Base-by-base conservation (phyloP, 1,284 basidiomycete species). In the Lentinula novae-zelandiae region DNA sequence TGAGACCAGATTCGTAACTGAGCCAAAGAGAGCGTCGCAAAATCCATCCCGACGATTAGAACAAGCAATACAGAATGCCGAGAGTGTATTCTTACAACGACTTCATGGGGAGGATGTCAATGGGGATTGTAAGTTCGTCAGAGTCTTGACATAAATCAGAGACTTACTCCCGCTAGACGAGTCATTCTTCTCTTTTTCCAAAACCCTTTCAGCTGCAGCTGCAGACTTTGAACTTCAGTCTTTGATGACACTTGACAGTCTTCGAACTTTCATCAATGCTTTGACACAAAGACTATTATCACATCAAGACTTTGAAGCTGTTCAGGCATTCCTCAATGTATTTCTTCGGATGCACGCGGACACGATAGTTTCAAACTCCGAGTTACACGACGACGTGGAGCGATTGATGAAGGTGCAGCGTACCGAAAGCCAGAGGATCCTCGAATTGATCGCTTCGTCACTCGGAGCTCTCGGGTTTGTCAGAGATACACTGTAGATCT, bases 291-390 rank as follows among this genome's bases (percentile, higher is more conserved):
- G 96, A 2, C 78, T 99, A 27, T 73, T 75, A 48, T 90, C 90
- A 15, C 92, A 90, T 67, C 84, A 86, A 55, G 96, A 99, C 74
- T 99, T 96, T 70, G 96, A 99, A 74, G 95, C 94, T 8, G 92
- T 98, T 1, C 95, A 99, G 74, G 87, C 95, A 0, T 81, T 96
- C 71, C 82, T 96, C 66, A 86, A 83, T 63, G 90, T 96, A 1
- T 93, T 97, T 72, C 75, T 98, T 27, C 83, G 84, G 17, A 82
- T 94, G 60, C 96, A 99, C 70, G 89, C 89, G 0, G 95, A 98
- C 62, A 77, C 88, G 0, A 76, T 98, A 36, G 79, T 95, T 38
- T 79, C 76, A 22, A 92, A 92, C 69, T 67, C 71, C 40, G 92
- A 93, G 70, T 67, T 95, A 61, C 74, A 75, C 58, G 69, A 68